These are phyloP conservation scores for Pyracantha coccinea DNA, from an alignment of 331 rosid genomes.

Conservation along the genomic window DNA sequence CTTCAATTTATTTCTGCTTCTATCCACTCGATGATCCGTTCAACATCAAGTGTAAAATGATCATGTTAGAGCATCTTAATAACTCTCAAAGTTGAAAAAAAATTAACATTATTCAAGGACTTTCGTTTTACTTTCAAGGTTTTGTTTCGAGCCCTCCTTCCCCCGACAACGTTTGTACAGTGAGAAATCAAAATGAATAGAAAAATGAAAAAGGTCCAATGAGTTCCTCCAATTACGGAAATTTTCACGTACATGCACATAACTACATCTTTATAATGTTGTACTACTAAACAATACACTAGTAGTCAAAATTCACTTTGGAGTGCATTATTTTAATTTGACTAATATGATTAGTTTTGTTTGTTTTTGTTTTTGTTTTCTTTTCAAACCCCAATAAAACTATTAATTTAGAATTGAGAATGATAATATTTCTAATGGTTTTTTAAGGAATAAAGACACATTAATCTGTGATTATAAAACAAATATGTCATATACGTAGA, in stretches of 20 bases:
- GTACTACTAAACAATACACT: not conserved
- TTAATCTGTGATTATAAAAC: too few species aligned
- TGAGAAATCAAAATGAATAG: not conserved
- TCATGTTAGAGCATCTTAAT: too few species aligned
- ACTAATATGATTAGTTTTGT: not conserved
- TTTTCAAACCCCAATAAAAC: not conserved
- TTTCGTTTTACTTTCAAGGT: too few species aligned
- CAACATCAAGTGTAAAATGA: too few species aligned
- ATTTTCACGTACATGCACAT: not conserved
- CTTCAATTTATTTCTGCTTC: too few species aligned
- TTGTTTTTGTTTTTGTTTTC: not conserved
- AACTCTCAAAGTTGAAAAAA: too few species aligned
- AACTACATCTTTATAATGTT: not conserved
- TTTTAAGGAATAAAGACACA: too few species aligned
- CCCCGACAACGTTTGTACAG: too few species aligned
- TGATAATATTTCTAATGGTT: not conserved
- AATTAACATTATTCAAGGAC: too few species aligned
- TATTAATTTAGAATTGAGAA: not conserved
- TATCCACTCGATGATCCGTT: too few species aligned
- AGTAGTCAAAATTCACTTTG: not conserved
- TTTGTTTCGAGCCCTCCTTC: too few species aligned
- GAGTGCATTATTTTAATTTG: not conserved
- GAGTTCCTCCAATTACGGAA: not conserved
- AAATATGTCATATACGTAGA: too few species aligned
- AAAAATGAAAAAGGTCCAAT: not conserved